Percentiles rank a stretch among this genome's conserved stretches.
These are phyloP conservation scores for Diplodia sapinea DNA, from an alignment of 2,329 filamentous ascomycete species.

Conservation along the genomic window DNA sequence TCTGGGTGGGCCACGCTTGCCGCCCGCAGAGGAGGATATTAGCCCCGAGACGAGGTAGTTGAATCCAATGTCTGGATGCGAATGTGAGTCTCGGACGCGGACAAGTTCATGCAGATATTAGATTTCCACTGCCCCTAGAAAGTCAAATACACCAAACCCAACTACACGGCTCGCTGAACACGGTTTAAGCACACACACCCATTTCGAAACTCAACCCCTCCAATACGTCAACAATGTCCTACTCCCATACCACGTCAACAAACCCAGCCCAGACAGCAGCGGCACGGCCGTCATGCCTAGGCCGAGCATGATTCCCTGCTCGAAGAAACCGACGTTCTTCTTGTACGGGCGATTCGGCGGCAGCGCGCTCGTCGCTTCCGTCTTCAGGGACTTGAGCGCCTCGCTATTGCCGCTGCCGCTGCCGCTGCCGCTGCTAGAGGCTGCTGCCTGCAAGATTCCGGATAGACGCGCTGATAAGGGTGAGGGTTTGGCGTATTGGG, in stretches of 20 bases:
- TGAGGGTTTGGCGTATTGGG: slow-evolving; percentile 46
- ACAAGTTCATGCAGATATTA: no score
- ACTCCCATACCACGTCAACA: slow-evolving; percentile 38
- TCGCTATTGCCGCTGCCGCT: slow-evolving; percentile 10
- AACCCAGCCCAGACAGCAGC: slow-evolving; percentile 40
- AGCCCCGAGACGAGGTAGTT: no score
- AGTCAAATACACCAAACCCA: no score
- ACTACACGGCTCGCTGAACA: no score
- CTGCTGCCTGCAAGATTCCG: slow-evolving; percentile 25
- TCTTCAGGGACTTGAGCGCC: slow-evolving; percentile 34
- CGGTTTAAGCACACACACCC: no score
- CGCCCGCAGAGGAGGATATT: no score
- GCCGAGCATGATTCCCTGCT: slow-evolving; percentile 47
- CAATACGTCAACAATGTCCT: not conserved
- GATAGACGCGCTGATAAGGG: slow-evolving; percentile 23
- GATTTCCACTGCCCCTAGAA: no score
- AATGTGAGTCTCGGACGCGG: no score
- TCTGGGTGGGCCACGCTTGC: no score
- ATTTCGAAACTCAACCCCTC: not conserved
- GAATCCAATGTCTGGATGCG: no score
- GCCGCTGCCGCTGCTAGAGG: no score
- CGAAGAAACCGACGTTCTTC: slow-evolving; percentile 48
- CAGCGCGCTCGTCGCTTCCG: slow-evolving; percentile 36
- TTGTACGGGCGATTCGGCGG: slow-evolving; percentile 43
- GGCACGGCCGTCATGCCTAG: slow-evolving; percentile 45